Percentiles rank a stretch among this genome's conserved stretches.
phyloP scores from a whole-genome alignment of 2,329 filamentous ascomycete species.

The Fusarium drepaniforme region DNA sequence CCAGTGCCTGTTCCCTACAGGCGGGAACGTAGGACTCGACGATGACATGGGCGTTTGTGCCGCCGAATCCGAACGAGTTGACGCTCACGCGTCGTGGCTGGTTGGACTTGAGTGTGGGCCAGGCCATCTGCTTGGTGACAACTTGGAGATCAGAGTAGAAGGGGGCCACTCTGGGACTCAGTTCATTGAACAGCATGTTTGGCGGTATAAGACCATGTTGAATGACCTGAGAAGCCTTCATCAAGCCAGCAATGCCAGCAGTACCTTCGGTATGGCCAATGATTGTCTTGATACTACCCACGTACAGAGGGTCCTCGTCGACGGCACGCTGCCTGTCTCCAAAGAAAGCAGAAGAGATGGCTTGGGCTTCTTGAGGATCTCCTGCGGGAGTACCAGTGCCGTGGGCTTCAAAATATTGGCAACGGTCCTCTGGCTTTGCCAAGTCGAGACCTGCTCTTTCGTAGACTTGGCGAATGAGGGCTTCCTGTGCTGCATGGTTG shows the following conservation, averaged over 20 bases:
- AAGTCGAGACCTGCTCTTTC: conserved; percentile 51
- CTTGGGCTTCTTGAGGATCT: conserved; percentile 58
- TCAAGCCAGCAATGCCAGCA: conserved; percentile 41
- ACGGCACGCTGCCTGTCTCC: background rate
- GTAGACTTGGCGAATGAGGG: conserved; percentile 55
- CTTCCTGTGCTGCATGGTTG: conserved; percentile 55
- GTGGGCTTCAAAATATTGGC: conserved; percentile 59
- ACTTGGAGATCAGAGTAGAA: conserved; percentile 40
- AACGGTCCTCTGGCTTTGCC: conserved; percentile 45
- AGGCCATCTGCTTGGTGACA: conserved; percentile 27
- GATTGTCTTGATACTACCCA: conserved; percentile 45
- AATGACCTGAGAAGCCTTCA: conserved; percentile 34
- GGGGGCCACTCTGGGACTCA: conserved; percentile 45
- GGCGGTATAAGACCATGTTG: conserved; percentile 42
- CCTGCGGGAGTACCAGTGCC: conserved; percentile 57
- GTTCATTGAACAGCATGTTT: conserved; percentile 46
- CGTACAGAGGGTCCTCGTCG: conserved; percentile 21
- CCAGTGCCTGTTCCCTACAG: background rate
- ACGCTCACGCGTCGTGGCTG: conserved; percentile 36
- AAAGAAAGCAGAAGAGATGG: conserved; percentile 57
- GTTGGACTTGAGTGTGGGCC: conserved; percentile 27
- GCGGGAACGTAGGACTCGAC: conserved; percentile 41
- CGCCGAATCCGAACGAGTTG: conserved; percentile 55
- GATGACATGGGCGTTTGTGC: conserved; percentile 59
- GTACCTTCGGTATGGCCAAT: conserved; percentile 45